These are phyloP conservation scores for Lyophyllum atratum DNA, from an alignment of 768 basidiomycete species.

Conservation along the genomic window DNA sequence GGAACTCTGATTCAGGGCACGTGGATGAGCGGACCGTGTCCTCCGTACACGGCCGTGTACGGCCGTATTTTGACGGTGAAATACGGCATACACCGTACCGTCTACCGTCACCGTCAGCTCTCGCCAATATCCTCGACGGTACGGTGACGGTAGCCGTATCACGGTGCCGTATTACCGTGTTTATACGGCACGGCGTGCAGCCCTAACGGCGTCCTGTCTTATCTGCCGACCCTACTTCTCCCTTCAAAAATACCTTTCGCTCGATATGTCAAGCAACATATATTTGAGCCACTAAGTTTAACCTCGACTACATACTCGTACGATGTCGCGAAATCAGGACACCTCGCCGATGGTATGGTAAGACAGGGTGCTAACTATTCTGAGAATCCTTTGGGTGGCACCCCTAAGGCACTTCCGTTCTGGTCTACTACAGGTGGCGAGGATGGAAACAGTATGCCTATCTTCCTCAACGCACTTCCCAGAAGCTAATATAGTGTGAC, in stretches of 20 bases:
- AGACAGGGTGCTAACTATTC: slow-evolving; percentile 16
- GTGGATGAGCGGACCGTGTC: too few relatives aligned
- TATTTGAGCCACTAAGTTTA: slow-evolving; percentile 30
- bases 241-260: slow-evolving; percentile 26
- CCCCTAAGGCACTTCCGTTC: slow-evolving; percentile 14
- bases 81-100: neutral
- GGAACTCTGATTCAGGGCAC: too few relatives aligned
- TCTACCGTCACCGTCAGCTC: neutral
- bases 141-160: neutral
- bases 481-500: neutral
- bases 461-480: neutral
- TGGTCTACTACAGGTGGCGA: slow-evolving; percentile 23
- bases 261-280: slow-evolving; percentile 31
- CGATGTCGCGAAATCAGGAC: slow-evolving; percentile 24
- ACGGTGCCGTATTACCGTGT: neutral
- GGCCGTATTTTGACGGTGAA: too few relatives aligned
- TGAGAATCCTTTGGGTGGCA: slow-evolving; percentile 5
- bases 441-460: slow-evolving; percentile 25
- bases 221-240: slow-evolving; percentile 26
- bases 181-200: neutral
- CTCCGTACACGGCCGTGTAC: too few relatives aligned
- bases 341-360: slow-evolving; percentile 29
- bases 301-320: slow-evolving; percentile 31
- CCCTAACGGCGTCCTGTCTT: slow-evolving; percentile 24
- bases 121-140: neutral